Percentiles rank a stretch among this genome's conserved stretches.
Conservation (phyloP, 768 basidiomycete species). For the Brasilioporus rufonigricans region DNA sequence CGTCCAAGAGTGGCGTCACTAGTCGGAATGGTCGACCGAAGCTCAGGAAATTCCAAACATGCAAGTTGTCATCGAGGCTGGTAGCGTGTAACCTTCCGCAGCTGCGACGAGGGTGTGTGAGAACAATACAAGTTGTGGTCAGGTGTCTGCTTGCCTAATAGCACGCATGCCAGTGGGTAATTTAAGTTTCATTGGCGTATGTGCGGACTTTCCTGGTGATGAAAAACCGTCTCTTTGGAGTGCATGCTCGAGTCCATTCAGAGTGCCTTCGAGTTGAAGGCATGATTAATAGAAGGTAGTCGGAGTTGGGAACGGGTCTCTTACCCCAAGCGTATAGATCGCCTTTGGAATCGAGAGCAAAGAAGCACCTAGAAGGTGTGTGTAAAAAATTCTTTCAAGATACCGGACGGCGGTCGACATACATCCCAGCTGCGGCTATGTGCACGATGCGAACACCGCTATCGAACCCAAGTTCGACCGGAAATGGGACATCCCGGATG, state of each 20-base stretch:
- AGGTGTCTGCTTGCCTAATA: slow-evolving; percentile 51
- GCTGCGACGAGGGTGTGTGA: slow-evolving; percentile 37
- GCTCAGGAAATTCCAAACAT: slow-evolving; percentile 71
- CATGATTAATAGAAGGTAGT: slow-evolving; percentile 2
- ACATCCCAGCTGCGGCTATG: slow-evolving; percentile 83
- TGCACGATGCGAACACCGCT: slow-evolving; percentile 64
- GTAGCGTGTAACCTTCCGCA: slow-evolving; percentile 77
- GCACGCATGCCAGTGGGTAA: slow-evolving; percentile 58
- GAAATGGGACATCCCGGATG: slow-evolving; percentile 53
- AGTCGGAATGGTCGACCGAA: slow-evolving; percentile 81
- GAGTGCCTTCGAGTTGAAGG: slow-evolving; percentile 49
- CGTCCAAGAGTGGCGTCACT: slow-evolving; percentile 36
- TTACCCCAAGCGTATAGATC: slow-evolving; percentile 80
- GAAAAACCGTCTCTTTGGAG: slow-evolving; percentile 56
- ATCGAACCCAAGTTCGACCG: slow-evolving; percentile 54
- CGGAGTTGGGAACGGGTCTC: slow-evolving; percentile 1
- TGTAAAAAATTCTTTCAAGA: slow-evolving; percentile 1
- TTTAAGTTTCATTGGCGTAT: slow-evolving; percentile 53
- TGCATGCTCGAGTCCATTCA: slow-evolving; percentile 46
- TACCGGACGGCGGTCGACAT: slow-evolving; percentile 22
- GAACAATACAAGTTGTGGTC: background rate
- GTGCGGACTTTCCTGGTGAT: slow-evolving; percentile 46
- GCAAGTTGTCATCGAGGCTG: slow-evolving; percentile 54
- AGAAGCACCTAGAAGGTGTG: slow-evolving; percentile 66
- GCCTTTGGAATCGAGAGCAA: slow-evolving; percentile 77